These are phyloP conservation scores for Penicillium cosmopolitanum DNA, from an alignment of 495 filamentous ascomycete species.

Conservation along the genomic window DNA sequence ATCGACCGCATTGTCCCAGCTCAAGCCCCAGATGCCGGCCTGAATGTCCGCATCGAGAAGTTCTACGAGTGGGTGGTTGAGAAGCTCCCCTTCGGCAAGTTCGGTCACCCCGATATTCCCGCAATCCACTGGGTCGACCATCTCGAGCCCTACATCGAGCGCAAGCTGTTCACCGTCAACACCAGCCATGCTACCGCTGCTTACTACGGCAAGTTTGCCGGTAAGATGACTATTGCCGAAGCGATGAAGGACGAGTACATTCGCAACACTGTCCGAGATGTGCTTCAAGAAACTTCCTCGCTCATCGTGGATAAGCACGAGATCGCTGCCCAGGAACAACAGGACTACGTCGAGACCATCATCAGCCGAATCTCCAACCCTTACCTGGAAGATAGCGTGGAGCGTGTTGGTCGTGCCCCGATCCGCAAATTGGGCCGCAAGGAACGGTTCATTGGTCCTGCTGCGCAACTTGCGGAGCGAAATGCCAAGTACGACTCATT, in stretches of 20 bases:
- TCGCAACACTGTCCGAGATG: conserved; percentile 70
- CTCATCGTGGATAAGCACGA: conserved; percentile 87
- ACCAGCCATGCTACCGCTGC: conserved; percentile 96
- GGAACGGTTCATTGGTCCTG: conserved; percentile 94
- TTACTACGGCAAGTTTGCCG: conserved; percentile 85
- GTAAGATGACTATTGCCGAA: conserved; percentile 86
- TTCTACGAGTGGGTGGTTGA: conserved; percentile 99
- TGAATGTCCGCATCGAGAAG: conserved; percentile 94
- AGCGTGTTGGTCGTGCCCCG: conserved; percentile 94
- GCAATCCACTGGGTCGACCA: conserved; percentile 92
- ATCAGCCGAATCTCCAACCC: conserved; percentile 91
- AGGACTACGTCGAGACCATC: conserved; percentile 90
- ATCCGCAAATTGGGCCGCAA: conserved; percentile 88
- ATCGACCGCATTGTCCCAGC: conserved; percentile 97
- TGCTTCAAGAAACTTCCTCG: conserved; percentile 77
- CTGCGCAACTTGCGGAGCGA: conserved; percentile 77
- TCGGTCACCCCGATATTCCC: conserved; percentile 70
- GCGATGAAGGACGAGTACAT: conserved; percentile 72
- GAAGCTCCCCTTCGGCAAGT: conserved; percentile 70
- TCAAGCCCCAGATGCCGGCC: conserved; percentile 74
- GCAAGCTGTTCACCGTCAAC: conserved; percentile 99
- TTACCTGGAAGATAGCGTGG: conserved; percentile 88
- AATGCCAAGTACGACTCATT: conserved; percentile 71
- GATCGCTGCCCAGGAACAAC: conserved; percentile 76
- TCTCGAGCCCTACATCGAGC: conserved; percentile 94